Evolutionary conservation across 208 protist genomes (phyloP), one percentile per base, ranked within the genome.

Genomic region (Jaenimonas drosophilae): DNA sequence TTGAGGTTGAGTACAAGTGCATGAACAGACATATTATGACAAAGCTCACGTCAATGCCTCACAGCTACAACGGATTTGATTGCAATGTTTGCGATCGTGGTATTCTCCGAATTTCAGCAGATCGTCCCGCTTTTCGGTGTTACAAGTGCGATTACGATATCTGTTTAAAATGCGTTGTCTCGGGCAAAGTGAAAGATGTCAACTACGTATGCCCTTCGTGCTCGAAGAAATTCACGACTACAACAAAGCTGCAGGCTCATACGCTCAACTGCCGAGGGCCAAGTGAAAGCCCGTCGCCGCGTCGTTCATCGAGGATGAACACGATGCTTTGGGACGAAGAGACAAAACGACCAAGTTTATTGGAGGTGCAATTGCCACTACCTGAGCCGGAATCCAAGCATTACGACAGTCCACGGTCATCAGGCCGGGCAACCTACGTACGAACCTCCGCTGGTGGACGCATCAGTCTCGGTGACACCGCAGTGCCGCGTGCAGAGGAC

Each of bases 111-210:
- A 82, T 92, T 25, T 80, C 67, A 16, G 53, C 36, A 16, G 77
- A 87, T 29, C 61, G 49, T 2, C 77, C 73, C 1, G 77, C 72
- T 3, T 92, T 86, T 47, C 76, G 84, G 17, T 92, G 84, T 59
- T 82, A 87, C 54, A 88, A 89, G 64, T 92, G 84, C 52, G 84
- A 92, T 59, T 92, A 89, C 60, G 84, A 92, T 50, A 54, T 92
- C 34, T 92, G 84, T 54, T 70, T 75, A 59, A 66, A 75, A 33
- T 92, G 84, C 50, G 79, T 76, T 23, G 84, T 78, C 47, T 66
- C 68, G n/a, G 66, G 71, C 17, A 64, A 64, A 26, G 67, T 82
- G 33, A 84, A 81, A 53, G 79, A 87, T 26, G 76, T 89, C 19
- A 84, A 73, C 54, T 89, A 89, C 76, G 67, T 92, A 14, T 92